Evolutionary conservation across 208 protist species (phyloP), one percentile per base, ranked within the genome.

Genomic region (Acanthamoeba triangularis): DNA sequence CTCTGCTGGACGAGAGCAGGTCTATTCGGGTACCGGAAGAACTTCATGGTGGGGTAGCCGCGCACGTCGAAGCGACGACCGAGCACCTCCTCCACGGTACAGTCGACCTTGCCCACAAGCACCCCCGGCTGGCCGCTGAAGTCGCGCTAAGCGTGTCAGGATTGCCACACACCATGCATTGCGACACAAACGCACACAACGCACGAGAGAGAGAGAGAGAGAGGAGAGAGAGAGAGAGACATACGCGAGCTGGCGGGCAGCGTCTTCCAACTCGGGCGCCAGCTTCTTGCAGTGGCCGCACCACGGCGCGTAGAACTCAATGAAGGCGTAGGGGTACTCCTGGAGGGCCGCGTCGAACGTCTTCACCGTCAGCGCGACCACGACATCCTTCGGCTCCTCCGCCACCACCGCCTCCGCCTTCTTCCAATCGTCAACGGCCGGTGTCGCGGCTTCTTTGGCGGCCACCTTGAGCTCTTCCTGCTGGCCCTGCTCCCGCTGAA

Each of bases 211-310:
- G n/a, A n/a, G n/a, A n/a, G n/a, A n/a, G n/a, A n/a, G n/a, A n/a
- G n/a, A n/a, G n/a, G n/a, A 56, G 52, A 14, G 52, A 37, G 13
- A 72, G 2, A 72, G 30, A 33, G 20, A 10, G 30, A 10, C 18
- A 30, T 72, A 59, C 82, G 18, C 28, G 6, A 90, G 54, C 41
- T 47, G 49, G 3, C 33, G 82, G 28, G 93, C 93, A 25, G 84
- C 80, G 37, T n/a, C 76, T 35, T 96, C 87, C 28, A 59, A 96
- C 37, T 85, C 56, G 47, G 94, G 94, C 13, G 47, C 88, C 25
- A 96, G 94, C 41, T 67, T 52, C 87, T 95, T 94, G 94, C 94
- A 96, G 90, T 96, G 88, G n/a, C 94, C 94, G 90, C 94, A 96
- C 94, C 94, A 96, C 54, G 94, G 94, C 6, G 94, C 94, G 52